Conservation (phyloP, 352 stramenopile genomes). For the Phytophthora crassamura region DNA sequence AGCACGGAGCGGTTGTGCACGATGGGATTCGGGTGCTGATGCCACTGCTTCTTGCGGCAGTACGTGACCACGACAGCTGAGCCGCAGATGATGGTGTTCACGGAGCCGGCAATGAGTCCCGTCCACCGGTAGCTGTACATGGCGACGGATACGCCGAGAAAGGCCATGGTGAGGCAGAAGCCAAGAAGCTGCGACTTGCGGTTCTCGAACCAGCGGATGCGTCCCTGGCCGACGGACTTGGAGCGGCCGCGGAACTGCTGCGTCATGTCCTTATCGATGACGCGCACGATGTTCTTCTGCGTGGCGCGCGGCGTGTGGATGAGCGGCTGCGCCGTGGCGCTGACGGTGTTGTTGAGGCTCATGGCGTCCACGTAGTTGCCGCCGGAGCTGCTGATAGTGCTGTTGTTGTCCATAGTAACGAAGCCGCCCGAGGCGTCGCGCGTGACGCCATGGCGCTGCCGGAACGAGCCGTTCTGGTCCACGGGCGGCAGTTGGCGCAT, state of each 20-base stretch:
- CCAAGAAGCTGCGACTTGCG: constrained; percentile 88
- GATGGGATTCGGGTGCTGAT: constrained; percentile 91
- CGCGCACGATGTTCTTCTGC: constrained; percentile 84
- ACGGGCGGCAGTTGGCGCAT: constrained; percentile 44
- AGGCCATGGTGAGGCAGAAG: constrained; percentile 87
- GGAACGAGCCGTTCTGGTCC: constrained; percentile 45
- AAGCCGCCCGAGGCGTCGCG: constrained; percentile 41
- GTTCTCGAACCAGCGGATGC: constrained; percentile 91
- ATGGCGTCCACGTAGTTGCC: constrained; percentile 40
- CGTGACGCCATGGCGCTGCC: constrained; percentile 31
- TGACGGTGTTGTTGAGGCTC: constrained; percentile 47
- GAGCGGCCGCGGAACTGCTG: constrained; percentile 82
- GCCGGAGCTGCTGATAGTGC: constrained; percentile 56
- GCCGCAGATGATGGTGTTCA: constrained; percentile 89
- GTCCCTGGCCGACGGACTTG: constrained; percentile 70
- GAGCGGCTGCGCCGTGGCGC: constrained; percentile 63
- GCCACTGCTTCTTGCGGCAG: constrained; percentile 88
- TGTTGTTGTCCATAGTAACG: constrained; percentile 54
- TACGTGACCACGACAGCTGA: constrained; percentile 90
- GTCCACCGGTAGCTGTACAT: constrained; percentile 92
- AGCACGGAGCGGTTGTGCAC: constrained; percentile 86
- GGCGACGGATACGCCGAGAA: constrained; percentile 83
- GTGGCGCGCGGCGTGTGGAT: constrained; percentile 63
- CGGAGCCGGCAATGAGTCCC: constrained; percentile 85
- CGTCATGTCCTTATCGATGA: constrained; percentile 93